Base-by-base conservation (phyloP, 2,329 filamentous ascomycete genomes). In the Phialophora tarda region DNA sequence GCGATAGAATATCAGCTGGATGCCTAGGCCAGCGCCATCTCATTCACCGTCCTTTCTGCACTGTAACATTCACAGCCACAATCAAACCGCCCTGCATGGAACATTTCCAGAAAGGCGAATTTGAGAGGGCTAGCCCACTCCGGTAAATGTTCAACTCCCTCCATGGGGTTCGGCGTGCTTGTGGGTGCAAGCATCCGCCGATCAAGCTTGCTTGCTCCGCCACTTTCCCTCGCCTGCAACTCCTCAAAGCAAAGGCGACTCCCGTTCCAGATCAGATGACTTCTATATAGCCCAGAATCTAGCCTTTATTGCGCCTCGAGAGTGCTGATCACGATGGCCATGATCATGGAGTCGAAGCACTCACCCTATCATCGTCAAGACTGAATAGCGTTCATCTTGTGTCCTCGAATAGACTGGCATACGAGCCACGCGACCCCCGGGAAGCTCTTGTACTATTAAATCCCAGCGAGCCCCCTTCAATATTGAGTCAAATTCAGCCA, bases 41-140 rank as follows among this genome's bases (percentile, higher is more conserved):
- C 14, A 6, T 7, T 17, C 14, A 41, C 12, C 34, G 34, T 17
- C 14, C 14, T 38, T 41, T 14, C 34, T 41, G 21, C 32, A 24
- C 51, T 32, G 53, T 34, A 38, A 28, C 53, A 30, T 38, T 47
- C 56, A 59, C 24, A 26, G 41, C 57, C 41, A 47, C 57, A 50
- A 59, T 23, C 7, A 41, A 48, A 24, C 14, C 14, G 24, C 8
- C 7, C 14, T 28, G 41, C 30, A 26, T 30, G 41, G 26, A 50
- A 47, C 24, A 23, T 8, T 30, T 59, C 26, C 21, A 48, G 26
- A 59, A 59, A 23, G 23, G 30, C 26, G 10, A 14, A 26, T 12
- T 8, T 6, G 21, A 7, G 23, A 0, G 48, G 24, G 14, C 48
- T 51, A 51, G 24, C 10, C 10, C 8, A 2, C 21, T n/a, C 14